These are phyloP conservation scores for Ustilago bromivora DNA, from an alignment of 1,284 basidiomycete genomes.

Conservation along the genomic window DNA sequence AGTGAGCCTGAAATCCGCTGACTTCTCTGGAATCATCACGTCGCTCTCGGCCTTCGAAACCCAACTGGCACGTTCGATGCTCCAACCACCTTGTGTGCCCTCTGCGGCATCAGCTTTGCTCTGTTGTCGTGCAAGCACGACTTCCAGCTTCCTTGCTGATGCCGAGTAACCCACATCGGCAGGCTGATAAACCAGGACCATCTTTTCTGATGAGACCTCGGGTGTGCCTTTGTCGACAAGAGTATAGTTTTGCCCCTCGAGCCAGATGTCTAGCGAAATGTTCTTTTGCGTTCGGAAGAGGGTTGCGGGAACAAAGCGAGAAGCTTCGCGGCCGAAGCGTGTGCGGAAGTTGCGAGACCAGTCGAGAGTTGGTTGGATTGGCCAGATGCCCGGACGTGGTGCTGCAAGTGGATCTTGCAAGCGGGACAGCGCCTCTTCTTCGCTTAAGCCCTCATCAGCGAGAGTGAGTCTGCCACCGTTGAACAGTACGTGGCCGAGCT, in stretches of 20 bases:
- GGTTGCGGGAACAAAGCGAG: constrained; percentile 37
- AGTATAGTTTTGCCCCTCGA: constrained; percentile 30
- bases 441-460: constrained; percentile 29
- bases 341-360: constrained; percentile 37
- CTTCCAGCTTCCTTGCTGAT: constrained; percentile 22
- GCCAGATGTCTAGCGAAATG: constrained; percentile 33
- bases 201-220: constrained; percentile 4
- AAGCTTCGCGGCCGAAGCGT: constrained; percentile 32
- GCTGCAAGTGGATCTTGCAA: constrained; percentile 39
- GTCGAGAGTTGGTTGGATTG: constrained; percentile 20
- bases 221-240: background rate
- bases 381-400: constrained; percentile 41
- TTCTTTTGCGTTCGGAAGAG: constrained; percentile 48
- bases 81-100: constrained; percentile 15
- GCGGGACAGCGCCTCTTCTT: constrained; percentile 24
- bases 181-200: constrained; percentile 28
- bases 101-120: constrained; percentile 6
- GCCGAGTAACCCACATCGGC: constrained; percentile 8
- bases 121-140: constrained; percentile 12
- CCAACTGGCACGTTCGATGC: constrained; percentile 18
- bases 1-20: constrained; percentile 32
- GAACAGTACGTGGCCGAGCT: constrained; percentile 44
- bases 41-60: constrained; percentile 24
- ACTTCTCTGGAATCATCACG: constrained; percentile 35
- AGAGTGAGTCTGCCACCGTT: constrained; percentile 22